Percentiles rank a stretch among this genome's conserved stretches.
Evolutionary conservation across 2,329 filamentous ascomycete species (phyloP).

Genomic region (Pochonia chlamydosporia): DNA sequence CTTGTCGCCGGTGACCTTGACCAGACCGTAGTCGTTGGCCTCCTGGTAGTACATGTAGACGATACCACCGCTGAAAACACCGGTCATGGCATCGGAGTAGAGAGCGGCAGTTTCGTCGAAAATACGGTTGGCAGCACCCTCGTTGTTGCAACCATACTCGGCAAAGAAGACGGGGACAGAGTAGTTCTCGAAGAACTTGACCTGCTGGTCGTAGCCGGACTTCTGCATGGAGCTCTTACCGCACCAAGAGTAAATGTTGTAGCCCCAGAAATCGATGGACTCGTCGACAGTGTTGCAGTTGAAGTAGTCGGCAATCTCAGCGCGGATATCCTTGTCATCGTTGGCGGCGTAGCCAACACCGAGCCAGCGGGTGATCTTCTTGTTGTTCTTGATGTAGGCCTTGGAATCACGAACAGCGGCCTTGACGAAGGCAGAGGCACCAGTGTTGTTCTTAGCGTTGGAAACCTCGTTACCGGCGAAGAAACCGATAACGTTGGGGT

Average conservation of each 20-base stretch:
- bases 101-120: constrained; percentile 84
- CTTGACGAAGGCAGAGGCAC: constrained; percentile 91
- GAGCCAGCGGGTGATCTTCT: constrained; percentile 72
- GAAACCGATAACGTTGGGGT: constrained; percentile 92
- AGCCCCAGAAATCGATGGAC: constrained; percentile 95
- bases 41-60: constrained; percentile 99
- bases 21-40: constrained; percentile 80
- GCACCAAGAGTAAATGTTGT: constrained; percentile 99
- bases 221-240: constrained; percentile 69
- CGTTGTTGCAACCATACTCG: constrained; percentile 90
- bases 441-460: constrained; percentile 82
- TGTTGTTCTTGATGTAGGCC: constrained; percentile 79
- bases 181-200: constrained; percentile 81
- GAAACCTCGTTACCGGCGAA: constrained; percentile 98
- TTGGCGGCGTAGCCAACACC: constrained; percentile 96
- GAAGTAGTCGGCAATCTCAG: constrained; percentile 84
- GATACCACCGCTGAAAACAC: constrained; percentile 90
- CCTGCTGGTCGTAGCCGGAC: constrained; percentile 79
- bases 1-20: constrained; percentile 49
- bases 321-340: constrained; percentile 79
- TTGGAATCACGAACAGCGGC: constrained; percentile 95
- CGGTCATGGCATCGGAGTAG: constrained; percentile 74
- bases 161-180: constrained; percentile 96
- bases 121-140: constrained; percentile 58
- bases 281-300: constrained; percentile 67